A percentile compares a stretch with the other conserved stretches of the same genome.
Evolutionary conservation across 177 flowering plant genomes (phyloP).

Genomic region (Tripterygium wilfordii): DNA sequence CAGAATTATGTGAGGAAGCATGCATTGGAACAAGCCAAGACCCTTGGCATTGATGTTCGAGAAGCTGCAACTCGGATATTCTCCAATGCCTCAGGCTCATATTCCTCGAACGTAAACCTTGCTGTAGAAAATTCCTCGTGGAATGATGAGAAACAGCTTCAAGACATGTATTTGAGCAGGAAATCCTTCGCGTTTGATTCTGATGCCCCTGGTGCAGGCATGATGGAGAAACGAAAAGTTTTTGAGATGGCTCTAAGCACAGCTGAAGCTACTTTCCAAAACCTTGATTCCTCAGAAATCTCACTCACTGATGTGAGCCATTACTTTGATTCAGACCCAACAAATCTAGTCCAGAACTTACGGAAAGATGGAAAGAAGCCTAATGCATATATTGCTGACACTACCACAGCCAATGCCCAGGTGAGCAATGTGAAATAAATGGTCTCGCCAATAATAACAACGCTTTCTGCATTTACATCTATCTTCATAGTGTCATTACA

Average conservation of each 20-base stretch:
- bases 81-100: slow-evolving; percentile 97
- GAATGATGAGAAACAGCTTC: slow-evolving; percentile 99
- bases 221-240: slow-evolving; percentile 84
- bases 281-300: slow-evolving; percentile 96
- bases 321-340: slow-evolving; percentile 98
- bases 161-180: slow-evolving; percentile 97
- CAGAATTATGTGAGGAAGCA: slow-evolving; percentile 90
- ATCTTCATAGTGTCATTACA: too few species aligned
- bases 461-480: too few species aligned
- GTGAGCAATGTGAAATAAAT: slow-evolving; percentile 16
- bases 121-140: slow-evolving; percentile 98
- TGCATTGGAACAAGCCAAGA: slow-evolving; percentile 76
- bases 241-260: slow-evolving; percentile 97
- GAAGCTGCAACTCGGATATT: slow-evolving; percentile 95
- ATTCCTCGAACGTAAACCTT: slow-evolving; percentile 93
- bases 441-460: not conserved
- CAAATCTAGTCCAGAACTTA: slow-evolving; percentile 84
- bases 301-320: slow-evolving; percentile 99
- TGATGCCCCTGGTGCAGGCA: slow-evolving; percentile 93
- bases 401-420: slow-evolving; percentile 99
- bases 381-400: slow-evolving; percentile 91
- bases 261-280: slow-evolving; percentile 98
- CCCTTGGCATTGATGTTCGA: slow-evolving; percentile 63
- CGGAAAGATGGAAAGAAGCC: slow-evolving; percentile 98
- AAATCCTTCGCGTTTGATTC: slow-evolving; percentile 93